Base-by-base conservation (phyloP, 2,329 filamentous ascomycete species). In the Apiospora marii region DNA sequence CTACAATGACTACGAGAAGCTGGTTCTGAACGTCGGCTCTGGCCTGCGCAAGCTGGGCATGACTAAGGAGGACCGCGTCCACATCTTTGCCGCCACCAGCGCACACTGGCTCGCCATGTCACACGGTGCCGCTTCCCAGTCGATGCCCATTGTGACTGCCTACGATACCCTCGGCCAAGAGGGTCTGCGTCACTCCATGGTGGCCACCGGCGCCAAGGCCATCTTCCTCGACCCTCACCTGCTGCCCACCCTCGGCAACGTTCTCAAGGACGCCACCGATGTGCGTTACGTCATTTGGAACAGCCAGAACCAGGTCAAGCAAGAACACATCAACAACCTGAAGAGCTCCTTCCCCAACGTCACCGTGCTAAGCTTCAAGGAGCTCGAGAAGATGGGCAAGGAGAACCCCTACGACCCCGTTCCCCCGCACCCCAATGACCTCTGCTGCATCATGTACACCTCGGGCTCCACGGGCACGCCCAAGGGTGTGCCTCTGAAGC, bases 401-500 rank as follows among this genome's bases (percentile, higher is more conserved):
- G 89, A 92, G 73, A 92, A 93, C 82, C 89, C 87, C 19, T 87
- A 89, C 48, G 91, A 94, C 19, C 87, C 92, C 3, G 90, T 92
- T 4, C 91, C 93, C 37, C 93, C 94, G 8, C 83, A 85, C 67
- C 85, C 92, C 4, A 92, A 95, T 70, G 93, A 95, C 80, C 88
- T 96, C 24, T 94, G 92, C 85, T 96, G 94, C 80, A 88, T 88
- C 78, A 88, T 89, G 87, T 88, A 88, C 81, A 96, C 94, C 1
- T 96, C 93, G 48, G 94, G 94, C 68, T 94, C 93, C 7, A 96
- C 93, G 2, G 94, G 94, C 71, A 90, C 92, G 0, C 94, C 94
- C 72, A 96, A 96, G 87, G 94, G 94, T 80, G 94, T 94, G 34
- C 87, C 93, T 27, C 84, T 96, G 78, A 93, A 90, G 78, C 94